Conservation (phyloP, 148 eudicot species). For the Vaccinium macrocarpon region DNA sequence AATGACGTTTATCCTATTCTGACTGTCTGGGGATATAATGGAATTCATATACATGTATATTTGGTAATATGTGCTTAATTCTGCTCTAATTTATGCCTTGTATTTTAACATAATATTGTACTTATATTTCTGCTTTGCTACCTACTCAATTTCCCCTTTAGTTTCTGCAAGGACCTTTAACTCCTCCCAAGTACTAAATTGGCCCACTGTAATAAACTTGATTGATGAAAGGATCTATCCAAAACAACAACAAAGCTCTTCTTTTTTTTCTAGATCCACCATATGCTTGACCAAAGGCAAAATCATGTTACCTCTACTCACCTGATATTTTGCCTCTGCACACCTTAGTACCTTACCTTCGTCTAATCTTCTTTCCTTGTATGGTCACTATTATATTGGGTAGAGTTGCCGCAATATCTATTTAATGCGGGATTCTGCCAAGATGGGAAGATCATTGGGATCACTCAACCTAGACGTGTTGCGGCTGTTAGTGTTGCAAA, state of each 20-base stretch:
- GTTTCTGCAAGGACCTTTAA: not conserved
- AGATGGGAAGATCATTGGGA: conserved; percentile 68
- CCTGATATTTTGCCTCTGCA: not conserved
- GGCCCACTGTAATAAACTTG: not conserved
- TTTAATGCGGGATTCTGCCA: conserved; percentile 69
- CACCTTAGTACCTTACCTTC: not conserved
- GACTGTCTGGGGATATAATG: not conserved
- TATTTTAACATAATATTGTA: not conserved
- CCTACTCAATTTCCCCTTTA: not conserved
- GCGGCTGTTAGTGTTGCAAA: conserved; percentile 93
- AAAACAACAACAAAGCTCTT: not conserved
- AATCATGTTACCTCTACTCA: not conserved
- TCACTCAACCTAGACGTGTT: conserved; percentile 98
- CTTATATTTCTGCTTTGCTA: not conserved
- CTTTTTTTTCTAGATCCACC: not conserved
- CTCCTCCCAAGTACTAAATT: not conserved
- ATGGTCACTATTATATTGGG: not conserved
- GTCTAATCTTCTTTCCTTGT: not conserved
- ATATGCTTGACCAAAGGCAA: not conserved
- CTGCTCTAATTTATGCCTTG: not conserved
- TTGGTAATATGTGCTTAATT: not conserved
- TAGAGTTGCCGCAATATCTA: conserved; percentile 86
- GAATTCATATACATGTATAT: not conserved
- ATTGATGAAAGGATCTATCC: not conserved
- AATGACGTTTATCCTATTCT: not conserved